Percentiles rank a stretch among this genome's conserved stretches.
Conservation (phyloP, 371 early-diverging fungal genomes). For the Nematocida homosporus region DNA sequence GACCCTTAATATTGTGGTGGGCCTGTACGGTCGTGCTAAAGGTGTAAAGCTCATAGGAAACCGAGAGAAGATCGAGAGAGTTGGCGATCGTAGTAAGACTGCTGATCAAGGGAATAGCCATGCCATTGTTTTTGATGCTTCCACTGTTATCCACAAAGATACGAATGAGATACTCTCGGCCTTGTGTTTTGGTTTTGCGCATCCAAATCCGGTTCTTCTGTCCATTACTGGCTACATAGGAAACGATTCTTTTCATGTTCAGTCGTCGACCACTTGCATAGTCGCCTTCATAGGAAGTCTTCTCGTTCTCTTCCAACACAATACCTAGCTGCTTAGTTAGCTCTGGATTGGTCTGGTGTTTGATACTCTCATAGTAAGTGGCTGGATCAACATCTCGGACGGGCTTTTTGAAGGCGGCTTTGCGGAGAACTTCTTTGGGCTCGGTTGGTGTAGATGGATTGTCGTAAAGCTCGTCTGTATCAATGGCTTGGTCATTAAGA, state of each 20-base stretch:
- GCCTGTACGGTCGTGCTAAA: slow-evolving; percentile 58
- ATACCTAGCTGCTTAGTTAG: slow-evolving; percentile 75
- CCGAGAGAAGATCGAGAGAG: slow-evolving; percentile 59
- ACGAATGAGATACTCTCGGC: slow-evolving; percentile 91
- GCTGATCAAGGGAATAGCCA: slow-evolving; percentile 56
- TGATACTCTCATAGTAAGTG: slow-evolving; percentile 38
- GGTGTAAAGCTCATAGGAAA: slow-evolving; percentile 61
- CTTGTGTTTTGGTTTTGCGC: slow-evolving; percentile 88
- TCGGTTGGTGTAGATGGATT: slow-evolving; percentile 18
- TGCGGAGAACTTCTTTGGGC: slow-evolving; percentile 1
- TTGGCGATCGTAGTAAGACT: slow-evolving; percentile 44
- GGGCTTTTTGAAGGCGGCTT: slow-evolving; percentile 23
- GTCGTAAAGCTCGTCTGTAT: slow-evolving; percentile 30
- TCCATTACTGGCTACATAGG: slow-evolving; percentile 93
- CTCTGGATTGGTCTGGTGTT: slow-evolving; percentile 52
- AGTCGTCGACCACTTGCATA: slow-evolving; percentile 96
- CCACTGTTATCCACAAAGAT: slow-evolving; percentile 94
- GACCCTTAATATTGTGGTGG: slow-evolving; percentile 25
- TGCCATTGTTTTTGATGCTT: slow-evolving; percentile 71
- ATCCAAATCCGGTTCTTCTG: slow-evolving; percentile 99
- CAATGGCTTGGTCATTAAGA: slow-evolving; percentile 29
- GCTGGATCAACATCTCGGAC: slow-evolving; percentile 10
- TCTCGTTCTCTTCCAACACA: slow-evolving; percentile 89
- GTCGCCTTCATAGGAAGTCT: slow-evolving; percentile 90
- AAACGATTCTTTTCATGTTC: slow-evolving; percentile 96